A percentile compares a stretch with the other conserved stretches of the same genome.
Evolutionary conservation across 345 rosid genomes (phyloP).

Genomic region (Aquilaria malaccensis): DNA sequence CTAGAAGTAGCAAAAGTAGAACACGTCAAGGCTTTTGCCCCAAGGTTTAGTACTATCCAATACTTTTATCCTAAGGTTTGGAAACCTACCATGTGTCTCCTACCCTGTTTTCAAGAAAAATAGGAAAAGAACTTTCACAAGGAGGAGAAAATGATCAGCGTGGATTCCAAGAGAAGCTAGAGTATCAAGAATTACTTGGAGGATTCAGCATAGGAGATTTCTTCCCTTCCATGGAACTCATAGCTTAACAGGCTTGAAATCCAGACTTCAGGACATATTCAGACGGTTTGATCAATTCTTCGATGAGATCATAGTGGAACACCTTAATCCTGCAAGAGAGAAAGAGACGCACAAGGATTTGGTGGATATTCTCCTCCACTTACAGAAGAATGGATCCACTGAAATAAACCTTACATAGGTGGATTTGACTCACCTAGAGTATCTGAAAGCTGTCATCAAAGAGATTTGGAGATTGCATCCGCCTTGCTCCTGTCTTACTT

Average conservation of each 20-base stretch:
- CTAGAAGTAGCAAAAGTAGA: no score
- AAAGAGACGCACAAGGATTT: constrained; percentile 22
- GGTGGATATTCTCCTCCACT: constrained; percentile 26
- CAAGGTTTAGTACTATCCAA: no score
- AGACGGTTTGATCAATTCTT: constrained; percentile 26
- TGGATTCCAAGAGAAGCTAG: constrained; percentile 44
- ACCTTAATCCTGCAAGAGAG: constrained; percentile 10
- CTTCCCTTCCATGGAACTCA: constrained; percentile 35
- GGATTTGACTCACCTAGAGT: constrained; percentile 32
- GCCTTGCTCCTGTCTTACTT: constrained; percentile 38
- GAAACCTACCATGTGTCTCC: no score
- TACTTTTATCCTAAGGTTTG: no score
- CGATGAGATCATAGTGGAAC: constrained; percentile 29
- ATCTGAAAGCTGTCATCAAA: constrained; percentile 40
- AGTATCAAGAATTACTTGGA: constrained; percentile 31
- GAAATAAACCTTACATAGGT: constrained; percentile 25
- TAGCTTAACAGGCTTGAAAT: constrained; percentile 27
- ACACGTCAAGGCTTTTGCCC: no score
- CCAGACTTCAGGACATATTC: constrained; percentile 21
- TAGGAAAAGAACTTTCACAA: constrained; percentile 25
- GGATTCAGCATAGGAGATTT: constrained; percentile 30
- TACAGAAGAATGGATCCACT: constrained; percentile 16
- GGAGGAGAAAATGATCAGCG: constrained; percentile 28
- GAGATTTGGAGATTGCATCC: constrained; percentile 50
- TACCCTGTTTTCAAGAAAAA: no score